Evolutionary conservation across 2,329 filamentous ascomycete species (phyloP).

Genomic region (Penicillium sp.): DNA sequence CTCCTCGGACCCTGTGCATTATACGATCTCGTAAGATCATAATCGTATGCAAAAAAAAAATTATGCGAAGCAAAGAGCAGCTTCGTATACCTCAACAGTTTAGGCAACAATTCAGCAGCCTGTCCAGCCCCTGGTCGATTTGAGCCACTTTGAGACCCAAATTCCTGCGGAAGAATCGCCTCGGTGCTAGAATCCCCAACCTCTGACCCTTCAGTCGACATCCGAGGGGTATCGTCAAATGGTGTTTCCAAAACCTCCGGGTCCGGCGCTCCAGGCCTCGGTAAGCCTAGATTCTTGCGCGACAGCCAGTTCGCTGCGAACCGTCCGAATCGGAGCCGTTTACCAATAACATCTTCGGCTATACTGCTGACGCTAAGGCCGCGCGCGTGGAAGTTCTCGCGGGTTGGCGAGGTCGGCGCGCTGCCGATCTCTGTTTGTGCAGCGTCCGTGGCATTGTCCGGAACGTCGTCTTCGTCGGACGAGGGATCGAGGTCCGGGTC

Average conservation of each 20-base stretch:
- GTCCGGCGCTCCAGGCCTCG: conserved; percentile 66
- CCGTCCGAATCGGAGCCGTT: conserved; percentile 77
- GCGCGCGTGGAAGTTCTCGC: conserved; percentile 23
- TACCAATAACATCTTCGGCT: conserved; percentile 82
- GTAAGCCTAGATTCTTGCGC: conserved; percentile 72
- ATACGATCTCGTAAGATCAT: conserved; percentile 76
- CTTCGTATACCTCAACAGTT: conserved; percentile 77
- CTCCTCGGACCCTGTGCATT: conserved; percentile 39
- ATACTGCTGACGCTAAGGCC: conserved; percentile 57
- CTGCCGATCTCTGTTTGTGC: conserved; percentile 28
- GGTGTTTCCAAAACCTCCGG: conserved; percentile 40
- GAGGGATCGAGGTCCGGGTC: conserved; percentile 36
- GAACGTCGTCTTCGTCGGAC: conserved; percentile 24
- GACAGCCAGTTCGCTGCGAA: conserved; percentile 94
- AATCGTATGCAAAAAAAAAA: conserved; percentile 94
- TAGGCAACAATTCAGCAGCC: conserved; percentile 67
- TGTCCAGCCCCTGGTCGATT: conserved; percentile 30
- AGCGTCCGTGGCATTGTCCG: conserved; percentile 30
- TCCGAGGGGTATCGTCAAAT: conserved; percentile 23
- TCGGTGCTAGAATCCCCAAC: conserved; percentile 10
- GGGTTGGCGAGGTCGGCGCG: conserved; percentile 27
- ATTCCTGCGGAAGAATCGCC: conserved; percentile 4
- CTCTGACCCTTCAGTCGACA: conserved; percentile 5
- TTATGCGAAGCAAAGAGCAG: conserved; percentile 81
- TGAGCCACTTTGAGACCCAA: conserved; percentile 6